Conservation (phyloP, 106 monocot species). For the Dactylorhiza incarnata region DNA sequence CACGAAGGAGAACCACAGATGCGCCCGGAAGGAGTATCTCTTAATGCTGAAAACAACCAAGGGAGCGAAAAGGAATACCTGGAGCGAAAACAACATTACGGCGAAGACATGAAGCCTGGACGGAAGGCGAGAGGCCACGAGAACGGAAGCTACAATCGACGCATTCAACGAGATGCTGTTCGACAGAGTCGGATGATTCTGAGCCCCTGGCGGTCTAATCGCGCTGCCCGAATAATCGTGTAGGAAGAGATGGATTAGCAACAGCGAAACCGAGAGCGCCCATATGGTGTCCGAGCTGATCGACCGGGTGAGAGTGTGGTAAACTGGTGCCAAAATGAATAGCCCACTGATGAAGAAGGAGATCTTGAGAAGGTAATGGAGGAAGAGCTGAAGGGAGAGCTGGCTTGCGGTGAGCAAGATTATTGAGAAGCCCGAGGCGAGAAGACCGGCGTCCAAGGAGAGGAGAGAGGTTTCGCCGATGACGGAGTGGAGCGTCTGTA, state of each 20-base stretch:
- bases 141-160: constrained; percentile 84
- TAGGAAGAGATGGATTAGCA: constrained; percentile 82
- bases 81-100: constrained; percentile 77
- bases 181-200: constrained; percentile 48
- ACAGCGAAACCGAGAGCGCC: constrained; percentile 60
- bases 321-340: constrained; percentile 73
- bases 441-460: constrained; percentile 47
- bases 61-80: constrained; percentile 82
- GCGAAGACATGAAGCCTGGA: constrained; percentile 91
- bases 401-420: constrained; percentile 43
- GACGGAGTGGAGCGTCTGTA: constrained; percentile 49
- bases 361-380: constrained; percentile 60
- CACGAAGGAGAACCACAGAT: constrained; percentile 49
- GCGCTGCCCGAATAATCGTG: constrained; percentile 74
- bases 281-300: constrained; percentile 94
- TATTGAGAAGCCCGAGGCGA: constrained; percentile 54
- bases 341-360: constrained; percentile 74
- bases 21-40: constrained; percentile 50
- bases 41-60: constrained; percentile 65
- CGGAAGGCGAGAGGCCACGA: constrained; percentile 82
- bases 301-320: constrained; percentile 80
- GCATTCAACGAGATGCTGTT: constrained; percentile 90
- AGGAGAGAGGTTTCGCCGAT: constrained; percentile 70
- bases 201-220: constrained; percentile 62
- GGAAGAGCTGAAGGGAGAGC: constrained; percentile 35